Evolutionary conservation across 257 asterid species (phyloP), one percentile per base, ranked within the genome.

Genomic region (Forsythia viridissima): DNA sequence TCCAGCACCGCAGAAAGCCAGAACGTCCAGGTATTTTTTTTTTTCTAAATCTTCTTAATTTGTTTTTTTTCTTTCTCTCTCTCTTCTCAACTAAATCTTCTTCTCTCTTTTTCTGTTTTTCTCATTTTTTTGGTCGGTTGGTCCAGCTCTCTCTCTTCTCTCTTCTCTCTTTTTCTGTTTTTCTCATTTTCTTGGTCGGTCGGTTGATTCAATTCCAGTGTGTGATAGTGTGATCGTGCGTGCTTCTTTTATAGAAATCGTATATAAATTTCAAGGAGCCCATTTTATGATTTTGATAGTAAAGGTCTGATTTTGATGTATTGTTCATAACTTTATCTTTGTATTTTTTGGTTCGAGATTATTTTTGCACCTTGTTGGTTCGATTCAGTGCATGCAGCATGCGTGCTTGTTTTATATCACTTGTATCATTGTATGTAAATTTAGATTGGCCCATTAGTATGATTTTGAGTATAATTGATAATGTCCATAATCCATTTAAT

Each of bases 381-480:
- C 24, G 37, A 21, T 63, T 8, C 3, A 10, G 69, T 51, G n/a
- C n/a, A n/a, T n/a, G n/a, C n/a, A n/a, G 59, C 6, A 5, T 63
- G 37, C 16, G 38, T 3, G 38, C 1, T 3, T 24, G 38, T 61
- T 10, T 20, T 61, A 3, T 21, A 9, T 37, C 38, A 24, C 37
- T n/a, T n/a, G n/a, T n/a, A n/a, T n/a, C n/a, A n/a, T 3, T 2
- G 37, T 20, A 63, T 21, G 69, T 24, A 63, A 46, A 46, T 63
- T 63, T 5, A 24, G 76, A 72, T 63, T 24, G 20, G 57, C 63
- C 1, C 41, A 13, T 70, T 21, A 13, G 36, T 65, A 48, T 30
- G 63, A 42, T 75, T 81, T 72, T 40, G 72, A 55, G 40, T 63
- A 18, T 30, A 5, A 75, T 63, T n/a, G n/a, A n/a, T n/a, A n/a